These are phyloP conservation scores for Seiridium unicorne DNA, from an alignment of 2,329 filamentous ascomycete species.

Conservation along the genomic window DNA sequence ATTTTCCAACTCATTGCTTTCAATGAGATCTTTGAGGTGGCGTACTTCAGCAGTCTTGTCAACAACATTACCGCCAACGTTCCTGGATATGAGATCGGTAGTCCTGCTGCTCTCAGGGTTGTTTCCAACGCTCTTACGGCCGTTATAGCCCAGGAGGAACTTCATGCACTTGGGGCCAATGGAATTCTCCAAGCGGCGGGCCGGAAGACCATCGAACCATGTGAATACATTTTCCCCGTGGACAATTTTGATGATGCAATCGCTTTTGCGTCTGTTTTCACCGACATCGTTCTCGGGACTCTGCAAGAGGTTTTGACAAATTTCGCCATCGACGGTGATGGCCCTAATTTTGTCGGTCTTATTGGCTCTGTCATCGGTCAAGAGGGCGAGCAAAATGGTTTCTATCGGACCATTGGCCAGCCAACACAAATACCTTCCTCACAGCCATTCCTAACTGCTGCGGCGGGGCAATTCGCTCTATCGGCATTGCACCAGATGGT, in stretches of 20 bases:
- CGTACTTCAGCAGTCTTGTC: constrained; percentile 3
- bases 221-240: constrained; percentile 2
- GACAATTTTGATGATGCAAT: constrained; percentile 3
- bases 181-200: constrained; percentile 1
- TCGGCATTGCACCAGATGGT: neutral
- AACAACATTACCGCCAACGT: neutral
- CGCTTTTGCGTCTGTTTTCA: neutral
- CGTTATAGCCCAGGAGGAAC: neutral
- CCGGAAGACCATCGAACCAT: neutral
- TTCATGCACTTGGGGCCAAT: constrained; percentile 3
- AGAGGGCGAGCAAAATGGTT: constrained; percentile 6
- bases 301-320: neutral
- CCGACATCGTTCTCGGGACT: constrained; percentile 3
- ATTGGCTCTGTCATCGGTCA: constrained; percentile 3
- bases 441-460: neutral
- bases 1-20: neutral
- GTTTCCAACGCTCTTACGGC: neutral
- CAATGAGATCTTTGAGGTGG: constrained; percentile 7
- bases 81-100: constrained; percentile 2
- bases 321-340: constrained; percentile 1
- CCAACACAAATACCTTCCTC: neutral
- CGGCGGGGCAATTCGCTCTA: neutral
- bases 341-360: neutral
- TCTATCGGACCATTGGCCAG: constrained; percentile 3
- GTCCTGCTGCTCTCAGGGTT: neutral